These are phyloP conservation scores for Lolium perenne DNA, from an alignment of 176 grass and related monocot genomes.

Conservation along the genomic window DNA sequence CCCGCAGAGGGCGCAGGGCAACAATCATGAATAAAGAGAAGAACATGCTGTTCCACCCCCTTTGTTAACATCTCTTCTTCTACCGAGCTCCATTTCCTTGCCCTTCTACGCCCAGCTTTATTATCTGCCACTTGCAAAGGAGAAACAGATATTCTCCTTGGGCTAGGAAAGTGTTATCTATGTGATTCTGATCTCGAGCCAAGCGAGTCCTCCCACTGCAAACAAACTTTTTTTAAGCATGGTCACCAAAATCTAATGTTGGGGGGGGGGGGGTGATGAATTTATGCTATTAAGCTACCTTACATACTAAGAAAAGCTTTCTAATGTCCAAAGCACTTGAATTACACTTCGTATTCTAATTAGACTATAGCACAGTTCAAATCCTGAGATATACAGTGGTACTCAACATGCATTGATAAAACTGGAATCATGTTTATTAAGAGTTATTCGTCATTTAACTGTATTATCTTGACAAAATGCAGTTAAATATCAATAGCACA, in stretches of 20 bases:
- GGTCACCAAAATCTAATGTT: slow-evolving; percentile 22
- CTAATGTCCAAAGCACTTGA: background rate
- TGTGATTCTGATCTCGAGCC: slow-evolving; percentile 24
- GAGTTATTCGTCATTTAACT: slow-evolving; percentile 11
- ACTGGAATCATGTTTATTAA: background rate
- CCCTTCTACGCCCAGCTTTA: slow-evolving; percentile 61
- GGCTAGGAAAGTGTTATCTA: slow-evolving; percentile 47
- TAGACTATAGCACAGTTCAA: background rate
- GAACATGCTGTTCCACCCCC: slow-evolving; percentile 53
- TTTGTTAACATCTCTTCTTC: slow-evolving; percentile 82
- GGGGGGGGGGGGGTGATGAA: background rate
- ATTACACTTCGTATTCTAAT: background rate
- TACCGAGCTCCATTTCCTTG: slow-evolving; percentile 55
- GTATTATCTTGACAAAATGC: background rate
- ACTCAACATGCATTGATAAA: background rate
- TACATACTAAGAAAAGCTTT: slow-evolving; percentile 24
- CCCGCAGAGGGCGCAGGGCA: no score
- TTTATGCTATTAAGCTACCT: slow-evolving; percentile 13
- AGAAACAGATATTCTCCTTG: slow-evolving; percentile 53
- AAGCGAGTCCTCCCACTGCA: slow-evolving; percentile 64
- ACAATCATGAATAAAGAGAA: background rate
- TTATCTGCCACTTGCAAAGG: slow-evolving; percentile 46
- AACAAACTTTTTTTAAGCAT: slow-evolving; percentile 27
- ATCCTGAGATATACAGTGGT: background rate
- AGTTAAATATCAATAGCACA: background rate